Base-by-base conservation (phyloP, 208 protist genomes). In the Vickermania spadyakhi region DNA sequence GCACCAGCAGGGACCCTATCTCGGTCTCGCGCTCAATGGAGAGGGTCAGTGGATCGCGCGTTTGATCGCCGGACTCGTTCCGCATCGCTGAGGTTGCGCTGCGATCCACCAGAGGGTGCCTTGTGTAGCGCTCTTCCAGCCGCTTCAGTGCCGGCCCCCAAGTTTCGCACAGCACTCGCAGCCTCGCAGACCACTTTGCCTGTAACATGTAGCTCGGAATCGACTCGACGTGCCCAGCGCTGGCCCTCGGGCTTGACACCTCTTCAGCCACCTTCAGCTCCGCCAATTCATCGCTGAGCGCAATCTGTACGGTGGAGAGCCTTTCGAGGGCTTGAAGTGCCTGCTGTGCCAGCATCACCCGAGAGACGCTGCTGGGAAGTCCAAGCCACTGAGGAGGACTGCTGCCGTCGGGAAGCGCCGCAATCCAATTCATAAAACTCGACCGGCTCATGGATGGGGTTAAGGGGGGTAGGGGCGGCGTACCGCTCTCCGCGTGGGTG, bases 371-470 rank as follows among this genome's bases (percentile, higher is more conserved):
- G 21, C 64, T 67, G 5, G 96, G 96, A 28, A 99, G 77, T 22
- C 94, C 95, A 2, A 98, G 68, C 98, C 97, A 99, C 55, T 83
- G 59, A 41, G 70, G 91, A 60, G 72, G 93, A 61, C 56, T 68
- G 58, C 54, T 67, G 56, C 77, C 74, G 21, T 91, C 78, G 14
- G 94, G 91, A 5, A 99, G 63, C 1, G 45, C 51, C 3, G 68
- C 56, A n/a, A 97, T 74, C 96, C 96, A 99, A 22, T 71, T 54
- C 22, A 91, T 56, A 61, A 98, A 87, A 28, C 91, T 87, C 1
- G 62, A 58, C 7, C 74, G 66, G 3, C 75, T 75, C 50, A 78
- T 1, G 56, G 18, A 7, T 13, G n/a, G 51, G 4, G 27, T 28
- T 36, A 0, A 76, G 71, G 28, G 56, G 13, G 28, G 56, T 21